Evolutionary conservation across 345 rosid species (phyloP), one percentile per base, ranked within the genome.

Genomic region (Euphorbia lathyris): DNA sequence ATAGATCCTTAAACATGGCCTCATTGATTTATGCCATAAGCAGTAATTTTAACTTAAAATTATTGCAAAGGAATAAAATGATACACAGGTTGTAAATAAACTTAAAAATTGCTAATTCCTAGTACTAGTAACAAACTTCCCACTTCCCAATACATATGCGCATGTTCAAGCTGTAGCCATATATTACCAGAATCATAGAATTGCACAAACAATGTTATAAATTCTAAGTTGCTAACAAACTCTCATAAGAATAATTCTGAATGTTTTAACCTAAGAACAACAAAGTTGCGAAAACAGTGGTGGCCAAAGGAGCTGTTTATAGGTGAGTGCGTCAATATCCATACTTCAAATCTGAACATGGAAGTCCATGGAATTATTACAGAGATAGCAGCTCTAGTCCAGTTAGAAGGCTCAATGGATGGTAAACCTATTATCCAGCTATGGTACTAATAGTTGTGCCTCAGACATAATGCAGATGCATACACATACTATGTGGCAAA

Each of bases 191-290:
- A 40, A 40, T 40, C 12, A 40, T 10, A 45, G 51, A 12, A 40
- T 45, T 45, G 51, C 51, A 45, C 51, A 45, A 47, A 45, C 51
- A 45, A 47, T 3, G 32, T 64, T 42, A 25, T 26, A 38, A 16
- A 16, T 45, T 45, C 11, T 45, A 16, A 12, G 26, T 65, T 48
- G 57, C 16, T 17, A 17, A 19, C 55, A 30, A 65, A 50, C 51
- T 27, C 42, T 32, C 68, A 40, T 32, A 47, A 29, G 22, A 65
- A 65, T 65, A 48, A 23, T 47, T 63, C 34, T 50, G 19, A 42
- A 16, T n/a, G 19, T 10, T 66, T 32, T 25, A 50, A 53, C n/a
- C 57, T 9, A 9, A 6, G 34, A 23, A 23, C 32, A 22, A 36
- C 7, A 38, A 34, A 36, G 22, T 36, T 36, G 61, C 20, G 51